Base-by-base conservation (phyloP, 805 yeast genomes). In the Candida chauliodis region DNA sequence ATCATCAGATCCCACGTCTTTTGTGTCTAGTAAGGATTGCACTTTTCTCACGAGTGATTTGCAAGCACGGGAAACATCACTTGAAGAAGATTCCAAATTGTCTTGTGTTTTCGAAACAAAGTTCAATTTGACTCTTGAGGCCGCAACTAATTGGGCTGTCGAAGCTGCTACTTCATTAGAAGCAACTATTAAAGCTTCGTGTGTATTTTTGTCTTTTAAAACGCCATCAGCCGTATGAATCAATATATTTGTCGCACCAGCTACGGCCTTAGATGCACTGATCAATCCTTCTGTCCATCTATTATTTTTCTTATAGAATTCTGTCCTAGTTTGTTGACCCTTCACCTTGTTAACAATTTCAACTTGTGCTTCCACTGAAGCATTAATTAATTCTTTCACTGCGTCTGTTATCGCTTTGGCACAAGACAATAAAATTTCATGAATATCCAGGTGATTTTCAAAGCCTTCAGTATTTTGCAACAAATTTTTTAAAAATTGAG, bases 201-300 rank as follows among this genome's bases (percentile, higher is more conserved):
- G 87, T 0, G 86, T 66, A 47, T 80, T 81, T n/a, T 59, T 57
- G 1, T 73, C 71, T 36, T 74, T 69, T 27, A 88, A 64, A 13
- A 86, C 87, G 14, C 95, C 93, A 61, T 87, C 93, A 0, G 95
- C 95, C n/a, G 87, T 83, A 43, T 76, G 76, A 43, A 88, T 88
- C 46, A 88, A 71, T n/a, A 82, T 66, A 51, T 81, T 83, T 2
- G 96, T 89, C 1, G 95, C 78, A 2, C 77, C 76, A 2, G 95
- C 95, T 27, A 88, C 93, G 1, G 91, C 81, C 50, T 83, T 81
- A 1, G 95, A 87, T 13, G 96, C 96, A 43, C 95, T 84, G 21
- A 88, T 80, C 41, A 88, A 77, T 16, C 96, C 96, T 61, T 89
- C 95, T 0, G 96, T 86, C 96, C 96, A 88, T 51, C 91, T 74